These are phyloP conservation scores for Pichia sp. DNA, from an alignment of 1,139 yeast genomes.

Conservation along the genomic window DNA sequence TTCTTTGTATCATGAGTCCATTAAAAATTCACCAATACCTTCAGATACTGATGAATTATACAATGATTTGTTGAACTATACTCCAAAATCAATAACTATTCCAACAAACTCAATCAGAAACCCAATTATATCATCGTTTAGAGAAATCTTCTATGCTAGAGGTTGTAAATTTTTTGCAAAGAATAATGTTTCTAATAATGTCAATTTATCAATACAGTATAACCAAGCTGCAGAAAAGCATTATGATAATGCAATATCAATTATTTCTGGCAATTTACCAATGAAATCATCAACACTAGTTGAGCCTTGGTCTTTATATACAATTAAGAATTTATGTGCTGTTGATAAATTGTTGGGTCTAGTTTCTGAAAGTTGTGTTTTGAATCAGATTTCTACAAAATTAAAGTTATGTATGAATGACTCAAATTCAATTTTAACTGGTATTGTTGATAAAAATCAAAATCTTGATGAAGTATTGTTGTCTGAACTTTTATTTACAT, in stretches of 20 bases:
- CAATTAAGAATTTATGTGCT: conserved; percentile 33
- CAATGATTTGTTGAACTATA: conserved; percentile 25
- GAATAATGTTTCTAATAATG: conserved; percentile 18
- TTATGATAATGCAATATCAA: conserved; percentile 23
- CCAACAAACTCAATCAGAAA: conserved; percentile 8
- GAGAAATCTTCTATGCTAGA: conserved; percentile 34
- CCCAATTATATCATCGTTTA: conserved; percentile 27
- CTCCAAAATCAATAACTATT: conserved; percentile 7
- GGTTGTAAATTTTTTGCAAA: conserved; percentile 34
- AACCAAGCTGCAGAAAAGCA: conserved; percentile 23
- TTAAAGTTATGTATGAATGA: not conserved
- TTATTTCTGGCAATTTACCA: not conserved
- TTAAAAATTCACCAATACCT: conserved; percentile 1
- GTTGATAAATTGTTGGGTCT: conserved; percentile 31
- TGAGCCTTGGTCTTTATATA: conserved; percentile 34
- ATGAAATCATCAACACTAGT: conserved; percentile 7
- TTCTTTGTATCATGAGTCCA: conserved; percentile 16
- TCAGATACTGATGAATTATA: conserved; percentile 12
- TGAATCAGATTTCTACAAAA: conserved; percentile 1
- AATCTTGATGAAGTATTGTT: conserved; percentile 20
- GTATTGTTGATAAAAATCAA: not conserved
- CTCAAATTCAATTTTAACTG: not conserved
- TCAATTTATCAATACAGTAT: conserved; percentile 11
- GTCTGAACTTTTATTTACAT: conserved; percentile 36
- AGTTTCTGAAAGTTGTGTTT: conserved; percentile 22